Evolutionary conservation across 2,329 filamentous ascomycete genomes (phyloP), one percentile per base, ranked within the genome.

Genomic region (Fusarium compactum): DNA sequence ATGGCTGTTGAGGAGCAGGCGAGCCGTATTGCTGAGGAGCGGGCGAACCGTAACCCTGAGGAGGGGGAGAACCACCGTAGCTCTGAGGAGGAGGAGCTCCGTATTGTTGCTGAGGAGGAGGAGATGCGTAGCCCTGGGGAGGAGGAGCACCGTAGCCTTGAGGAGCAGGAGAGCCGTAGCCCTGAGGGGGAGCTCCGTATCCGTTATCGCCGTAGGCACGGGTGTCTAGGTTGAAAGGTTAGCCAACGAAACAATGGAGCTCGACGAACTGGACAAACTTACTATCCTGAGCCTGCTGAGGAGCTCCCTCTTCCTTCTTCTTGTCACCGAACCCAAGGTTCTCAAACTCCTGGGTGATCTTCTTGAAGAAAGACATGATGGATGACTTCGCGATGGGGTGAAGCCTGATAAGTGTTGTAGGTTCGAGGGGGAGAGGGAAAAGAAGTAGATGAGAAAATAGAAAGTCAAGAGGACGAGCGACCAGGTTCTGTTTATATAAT

Each of bases 311-410:
- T n/a, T 75, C 61, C 66, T 76, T 70, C 50, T 76, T 76, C 69
- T 81, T 77, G 53, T 80, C 81, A 47, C 83, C 83, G 71, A 86
- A 80, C 53, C 79, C 81, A 58, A 87, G 79, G 72, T 82, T 81
- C 73, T 87, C 84, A 44, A 84, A 80, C 69, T 82, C 78, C 70
- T 81, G 77, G 62, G 79, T 77, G 50, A 84, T 71, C 71, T 82
- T 82, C 67, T 80, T 81, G 74, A 83, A 80, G 74, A 84, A 84
- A 38, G 82, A 84, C 82, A 84, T 84, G 56, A 44, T 63, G 59
- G 38, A 34, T 46, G 65, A 58, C 65, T 63, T 51, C 65, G 55
- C 50, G 52, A 59, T 53, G 22, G 45, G 43, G 50, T 41, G 50
- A 56, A 69, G 55, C 60, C 58, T 51, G 48, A 6, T 22, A 10